Evolutionary conservation across 139 green algal genomes (phyloP), one percentile per base, ranked within the genome.

Genomic region (Volvox reticuliferus): DNA sequence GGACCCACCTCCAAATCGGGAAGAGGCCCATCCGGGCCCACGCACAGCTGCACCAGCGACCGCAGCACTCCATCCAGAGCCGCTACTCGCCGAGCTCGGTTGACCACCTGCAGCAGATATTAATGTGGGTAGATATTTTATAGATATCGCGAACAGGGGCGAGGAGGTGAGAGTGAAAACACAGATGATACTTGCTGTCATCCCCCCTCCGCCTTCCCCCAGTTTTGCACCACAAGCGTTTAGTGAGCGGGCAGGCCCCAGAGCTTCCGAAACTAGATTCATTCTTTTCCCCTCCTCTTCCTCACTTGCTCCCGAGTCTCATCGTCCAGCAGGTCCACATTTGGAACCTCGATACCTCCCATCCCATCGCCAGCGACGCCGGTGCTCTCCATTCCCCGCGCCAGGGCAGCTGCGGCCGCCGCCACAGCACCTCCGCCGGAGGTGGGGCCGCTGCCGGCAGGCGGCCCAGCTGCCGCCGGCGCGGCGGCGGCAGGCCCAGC

Each of bases 1-100:
- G 9, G 20, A 35, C 65, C 2, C 20, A 90, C 92, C 83, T 94
- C 92, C 37, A 94, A 67, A 69, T 94, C 92, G 22, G 86, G 36
- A 36, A 94, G 88, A 18, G 92, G 92, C 30, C 92, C 92, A 1
- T 93, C 92, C 20, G 92, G 92, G 21, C 92, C 92, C 44, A 81
- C 80, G 65, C 92, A 94, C 82, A 94, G 82, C 81, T 22, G 1
- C 63, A 94, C 82, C 62, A 94, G 86, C 44, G 86, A 78, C n/a
- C 33, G 50, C 35, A 94, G 78, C 55, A 91, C 89, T 6, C 89
- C 92, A 13, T 44, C 65, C 88, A 92, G 84, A 0, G 75, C 86
- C 30, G 86, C 86, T 61, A 90, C 86, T 24, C 20, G 16, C 5
- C 86, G 73, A 30, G 86, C 86, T 1, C 86, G 73, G 14, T 14